Percentiles rank a stretch among this genome's conserved stretches.
These are phyloP conservation scores for Saccharomyces hybrid DNA, from an alignment of 1,139 yeast genomes.

Conservation along the genomic window DNA sequence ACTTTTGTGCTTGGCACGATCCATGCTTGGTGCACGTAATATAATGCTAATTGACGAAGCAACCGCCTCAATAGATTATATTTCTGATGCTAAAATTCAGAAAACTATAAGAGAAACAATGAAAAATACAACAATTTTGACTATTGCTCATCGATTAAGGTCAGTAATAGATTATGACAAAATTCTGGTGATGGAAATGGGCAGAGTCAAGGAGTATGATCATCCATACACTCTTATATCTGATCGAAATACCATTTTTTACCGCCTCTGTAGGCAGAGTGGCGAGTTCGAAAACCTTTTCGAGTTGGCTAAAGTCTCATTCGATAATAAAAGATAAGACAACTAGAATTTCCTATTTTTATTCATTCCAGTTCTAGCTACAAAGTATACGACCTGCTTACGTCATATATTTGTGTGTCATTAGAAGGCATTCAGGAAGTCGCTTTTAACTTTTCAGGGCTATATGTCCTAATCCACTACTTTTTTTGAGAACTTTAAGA, in stretches of 20 bases:
- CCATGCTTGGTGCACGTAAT: conserved; percentile 77
- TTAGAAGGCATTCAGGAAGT: no score
- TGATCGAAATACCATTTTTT: conserved; percentile 57
- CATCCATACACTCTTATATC: conserved; percentile 71
- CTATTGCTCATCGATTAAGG: conserved; percentile 92
- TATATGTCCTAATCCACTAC: no score
- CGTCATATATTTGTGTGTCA: no score
- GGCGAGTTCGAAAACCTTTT: conserved; percentile 80
- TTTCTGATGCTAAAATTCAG: conserved; percentile 86
- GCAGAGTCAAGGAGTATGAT: conserved; percentile 83
- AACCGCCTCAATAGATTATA: conserved; percentile 91
- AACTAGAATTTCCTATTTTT: neutral
- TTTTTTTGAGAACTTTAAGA: no score
- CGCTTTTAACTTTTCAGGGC: no score
- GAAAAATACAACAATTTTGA: conserved; percentile 69
- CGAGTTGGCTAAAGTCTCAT: conserved; percentile 54
- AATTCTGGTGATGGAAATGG: conserved; percentile 89
- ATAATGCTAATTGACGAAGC: conserved; percentile 90
- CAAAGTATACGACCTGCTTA: no score
- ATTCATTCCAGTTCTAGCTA: no score
- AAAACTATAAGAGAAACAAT: conserved; percentile 85
- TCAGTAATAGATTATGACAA: conserved; percentile 91
- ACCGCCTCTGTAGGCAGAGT: conserved; percentile 85
- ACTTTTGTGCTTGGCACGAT: conserved; percentile 84
- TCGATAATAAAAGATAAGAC: neutral